Conservation (phyloP, 2,329 filamentous ascomycete genomes). For the Bipolaris sorokiniana region DNA sequence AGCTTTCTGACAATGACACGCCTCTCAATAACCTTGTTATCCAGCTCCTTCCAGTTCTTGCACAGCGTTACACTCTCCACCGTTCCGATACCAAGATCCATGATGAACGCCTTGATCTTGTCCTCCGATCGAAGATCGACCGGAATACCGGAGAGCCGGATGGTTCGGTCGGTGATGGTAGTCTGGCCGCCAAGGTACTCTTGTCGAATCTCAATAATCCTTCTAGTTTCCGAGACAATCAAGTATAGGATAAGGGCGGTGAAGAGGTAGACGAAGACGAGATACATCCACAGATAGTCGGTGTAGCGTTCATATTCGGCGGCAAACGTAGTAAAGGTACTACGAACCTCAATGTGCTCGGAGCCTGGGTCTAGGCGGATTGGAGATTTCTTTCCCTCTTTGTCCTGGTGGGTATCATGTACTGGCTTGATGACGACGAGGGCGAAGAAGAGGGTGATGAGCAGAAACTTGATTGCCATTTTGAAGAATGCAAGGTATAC, state of each 20-base stretch:
- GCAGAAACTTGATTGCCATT: conserved; percentile 86
- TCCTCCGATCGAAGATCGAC: conserved; percentile 77
- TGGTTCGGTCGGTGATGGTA: conserved; percentile 94
- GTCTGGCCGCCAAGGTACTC: conserved; percentile 91
- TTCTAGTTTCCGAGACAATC: conserved; percentile 80
- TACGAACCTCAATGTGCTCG: conserved; percentile 29
- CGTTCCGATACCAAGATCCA: conserved; percentile 84
- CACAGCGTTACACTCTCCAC: conserved; percentile 89
- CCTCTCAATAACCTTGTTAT: conserved; percentile 73
- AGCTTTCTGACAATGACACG: conserved; percentile 70
- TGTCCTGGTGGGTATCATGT: conserved; percentile 68
- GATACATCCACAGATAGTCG: conserved; percentile 86
- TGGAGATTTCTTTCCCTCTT: conserved; percentile 39
- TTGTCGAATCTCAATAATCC: conserved; percentile 84
- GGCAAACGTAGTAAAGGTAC: conserved; percentile 26
- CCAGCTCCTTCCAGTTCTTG: conserved; percentile 82
- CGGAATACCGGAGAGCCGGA: conserved; percentile 89
- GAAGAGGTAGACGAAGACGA: conserved; percentile 94
- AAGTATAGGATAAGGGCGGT: conserved; percentile 81
- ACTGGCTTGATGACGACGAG: conserved; percentile 82
- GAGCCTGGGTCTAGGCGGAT: conserved; percentile 21
- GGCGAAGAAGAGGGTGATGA: conserved; percentile 80
- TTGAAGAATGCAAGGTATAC: conserved; percentile 97
- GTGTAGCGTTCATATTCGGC: conserved; percentile 51
- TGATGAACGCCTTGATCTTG: conserved; percentile 83